phyloP scores from a whole-genome alignment of 306 rosid genomes.

The Lablab purpureus region DNA sequence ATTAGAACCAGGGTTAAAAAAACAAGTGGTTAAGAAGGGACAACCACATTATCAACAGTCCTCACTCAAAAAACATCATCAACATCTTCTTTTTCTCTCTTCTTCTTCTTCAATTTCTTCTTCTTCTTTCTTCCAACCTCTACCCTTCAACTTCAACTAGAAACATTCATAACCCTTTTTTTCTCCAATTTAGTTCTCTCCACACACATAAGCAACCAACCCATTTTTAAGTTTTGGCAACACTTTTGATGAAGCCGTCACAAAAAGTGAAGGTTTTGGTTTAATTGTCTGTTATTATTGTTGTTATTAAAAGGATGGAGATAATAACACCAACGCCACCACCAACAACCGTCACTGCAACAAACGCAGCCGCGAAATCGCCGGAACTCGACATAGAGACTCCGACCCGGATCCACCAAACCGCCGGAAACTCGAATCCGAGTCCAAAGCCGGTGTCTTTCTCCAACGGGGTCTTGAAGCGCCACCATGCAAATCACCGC shows the following conservation, averaged over 20 bases:
- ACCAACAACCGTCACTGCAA: conserved; percentile 29
- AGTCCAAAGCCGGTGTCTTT: conserved; percentile 60
- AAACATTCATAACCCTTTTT: not conserved
- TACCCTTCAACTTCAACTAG: not conserved
- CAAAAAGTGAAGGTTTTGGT: not conserved
- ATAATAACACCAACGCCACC: conserved; percentile 47
- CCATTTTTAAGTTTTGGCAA: not conserved
- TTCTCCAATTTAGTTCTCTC: not conserved
- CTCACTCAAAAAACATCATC: conserved; percentile 44
- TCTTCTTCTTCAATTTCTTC: not conserved
- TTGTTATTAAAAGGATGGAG: conserved; percentile 73
- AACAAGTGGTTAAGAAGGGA: conserved; percentile 86
- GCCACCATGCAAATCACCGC: conserved; percentile 48
- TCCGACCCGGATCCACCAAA: conserved; percentile 61
- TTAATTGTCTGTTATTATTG: not conserved
- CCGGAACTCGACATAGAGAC: conserved; percentile 76
- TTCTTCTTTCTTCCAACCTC: not conserved
- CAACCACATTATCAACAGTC: conserved; percentile 89
- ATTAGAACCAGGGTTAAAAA: conserved; percentile 92
- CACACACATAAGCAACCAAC: not conserved
- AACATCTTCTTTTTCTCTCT: not conserved
- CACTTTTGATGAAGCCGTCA: conserved; percentile 41
- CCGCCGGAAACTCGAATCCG: conserved; percentile 48
- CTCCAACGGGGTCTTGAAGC: conserved; percentile 88
- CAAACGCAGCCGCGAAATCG: conserved; percentile 53